Evolutionary conservation across 208 protist genomes (phyloP).

Genomic region (Naegleria gruberi): DNA sequence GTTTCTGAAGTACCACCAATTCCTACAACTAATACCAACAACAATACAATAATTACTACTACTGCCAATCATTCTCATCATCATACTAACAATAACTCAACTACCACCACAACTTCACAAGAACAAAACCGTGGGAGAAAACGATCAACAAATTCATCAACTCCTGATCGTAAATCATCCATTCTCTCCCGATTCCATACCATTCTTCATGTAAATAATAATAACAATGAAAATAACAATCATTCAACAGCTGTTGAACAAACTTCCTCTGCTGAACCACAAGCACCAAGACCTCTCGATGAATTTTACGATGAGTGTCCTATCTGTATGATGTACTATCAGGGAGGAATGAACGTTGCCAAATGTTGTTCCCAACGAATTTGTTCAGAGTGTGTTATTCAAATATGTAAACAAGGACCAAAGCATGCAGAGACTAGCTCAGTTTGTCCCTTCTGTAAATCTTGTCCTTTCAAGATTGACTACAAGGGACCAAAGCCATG

Average conservation of each 20-base stretch:
- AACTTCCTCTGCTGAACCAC: background rate
- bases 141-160: no score
- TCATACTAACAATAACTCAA: no score
- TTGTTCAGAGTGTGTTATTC: conserved; percentile 10
- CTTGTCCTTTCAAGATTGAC: background rate
- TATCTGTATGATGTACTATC: conserved; percentile 16
- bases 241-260: no score
- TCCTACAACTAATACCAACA: no score
- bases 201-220: no score
- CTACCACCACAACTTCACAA: no score
- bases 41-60: no score
- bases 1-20: background rate
- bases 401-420: background rate
- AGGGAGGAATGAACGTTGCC: background rate
- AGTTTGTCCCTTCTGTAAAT: conserved; percentile 4
- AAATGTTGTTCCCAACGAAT: background rate
- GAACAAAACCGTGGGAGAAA: no score
- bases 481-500: background rate
- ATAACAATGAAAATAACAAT: no score
- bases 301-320: conserved; percentile 13
- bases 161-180: no score
- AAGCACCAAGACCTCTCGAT: background rate
- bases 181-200: no score
- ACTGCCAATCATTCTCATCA: no score
- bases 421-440: background rate